Conservation (phyloP, 257 asterid species). For the Cynanchum wilfordii region DNA sequence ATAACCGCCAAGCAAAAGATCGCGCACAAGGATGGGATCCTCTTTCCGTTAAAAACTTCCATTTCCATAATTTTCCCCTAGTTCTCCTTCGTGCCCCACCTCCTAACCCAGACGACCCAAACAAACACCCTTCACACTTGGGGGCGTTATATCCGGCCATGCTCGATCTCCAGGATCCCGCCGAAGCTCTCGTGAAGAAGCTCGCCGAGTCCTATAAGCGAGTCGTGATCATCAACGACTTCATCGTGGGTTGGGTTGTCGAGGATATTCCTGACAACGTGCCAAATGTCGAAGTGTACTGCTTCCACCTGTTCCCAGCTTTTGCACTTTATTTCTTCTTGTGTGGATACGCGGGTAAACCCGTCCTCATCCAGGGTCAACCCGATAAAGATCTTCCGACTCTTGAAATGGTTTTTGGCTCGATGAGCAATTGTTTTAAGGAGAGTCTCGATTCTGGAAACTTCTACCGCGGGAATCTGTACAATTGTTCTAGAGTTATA, state of each 20-base stretch:
- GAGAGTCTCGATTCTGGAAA: no score
- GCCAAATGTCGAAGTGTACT: constrained; percentile 18
- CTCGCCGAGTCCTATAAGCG: not conserved
- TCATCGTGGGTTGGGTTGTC: constrained; percentile 7
- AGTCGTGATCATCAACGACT: constrained; percentile 15
- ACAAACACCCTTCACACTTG: constrained; percentile 10
- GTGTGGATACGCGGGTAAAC: constrained; percentile 1
- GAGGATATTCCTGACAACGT: constrained; percentile 1
- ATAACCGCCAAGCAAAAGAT: constrained; percentile 46
- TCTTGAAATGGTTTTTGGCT: constrained; percentile 23
- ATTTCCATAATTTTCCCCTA: constrained; percentile 32
- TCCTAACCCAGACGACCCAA: constrained; percentile 11
- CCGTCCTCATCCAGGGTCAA: not conserved
- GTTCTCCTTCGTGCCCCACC: constrained; percentile 6
- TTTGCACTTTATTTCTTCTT: not conserved
- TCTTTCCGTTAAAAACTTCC: constrained; percentile 24
- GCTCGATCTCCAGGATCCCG: not conserved
- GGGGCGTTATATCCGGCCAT: not conserved
- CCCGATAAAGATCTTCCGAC: constrained; percentile 2
- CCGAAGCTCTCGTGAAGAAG: no score
- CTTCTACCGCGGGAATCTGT: no score
- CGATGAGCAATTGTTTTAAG: no score
- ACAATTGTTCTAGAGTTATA: constrained; percentile 1
- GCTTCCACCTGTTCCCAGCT: constrained; percentile 14
- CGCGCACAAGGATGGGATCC: constrained; percentile 43